Conservation (phyloP, 108 stramenopile genomes). For the Stephanodiscus triporus region DNA sequence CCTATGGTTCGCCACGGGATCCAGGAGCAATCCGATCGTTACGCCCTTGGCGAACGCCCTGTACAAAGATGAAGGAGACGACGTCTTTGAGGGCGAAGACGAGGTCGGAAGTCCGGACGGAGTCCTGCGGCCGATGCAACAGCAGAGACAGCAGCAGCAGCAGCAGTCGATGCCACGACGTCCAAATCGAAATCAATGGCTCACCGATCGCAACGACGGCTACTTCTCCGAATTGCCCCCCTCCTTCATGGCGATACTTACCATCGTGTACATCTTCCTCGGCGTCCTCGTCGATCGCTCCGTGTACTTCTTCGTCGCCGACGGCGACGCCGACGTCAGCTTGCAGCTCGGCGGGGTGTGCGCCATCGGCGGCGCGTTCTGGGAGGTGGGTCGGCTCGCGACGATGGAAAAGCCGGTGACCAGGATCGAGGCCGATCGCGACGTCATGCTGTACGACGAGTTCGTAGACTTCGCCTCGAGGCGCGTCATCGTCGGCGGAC, state of each 20-base stretch:
- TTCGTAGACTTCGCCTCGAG: constrained; percentile 80
- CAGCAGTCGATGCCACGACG: not conserved
- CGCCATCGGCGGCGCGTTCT: constrained; percentile 68
- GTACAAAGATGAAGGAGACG: constrained; percentile 47
- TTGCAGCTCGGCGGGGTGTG: constrained; percentile 76
- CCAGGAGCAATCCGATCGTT: constrained; percentile 74
- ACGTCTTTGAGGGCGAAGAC: not conserved
- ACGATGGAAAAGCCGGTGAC: constrained; percentile 64
- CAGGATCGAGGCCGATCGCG: constrained; percentile 67
- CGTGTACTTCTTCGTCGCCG: constrained; percentile 58
- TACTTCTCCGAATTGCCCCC: constrained; percentile 69
- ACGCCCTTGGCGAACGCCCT: constrained; percentile 81
- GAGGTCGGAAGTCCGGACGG: not conserved
- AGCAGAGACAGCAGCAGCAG: not conserved
- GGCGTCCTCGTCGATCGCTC: constrained; percentile 63
- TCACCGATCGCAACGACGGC: constrained; percentile 81
- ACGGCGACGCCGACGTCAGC: constrained; percentile 61
- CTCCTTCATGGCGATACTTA: constrained; percentile 52
- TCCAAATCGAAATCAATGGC: constrained; percentile 48
- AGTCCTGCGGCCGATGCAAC: not conserved
- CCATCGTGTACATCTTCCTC: constrained; percentile 55
- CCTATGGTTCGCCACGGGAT: constrained; percentile 72
- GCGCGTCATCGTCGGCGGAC: constrained; percentile 43
- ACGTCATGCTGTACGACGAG: constrained; percentile 55
- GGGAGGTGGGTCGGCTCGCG: constrained; percentile 82